Conservation (phyloP, 75 land plant genomes). For the Ceratopteris richardii region DNA sequence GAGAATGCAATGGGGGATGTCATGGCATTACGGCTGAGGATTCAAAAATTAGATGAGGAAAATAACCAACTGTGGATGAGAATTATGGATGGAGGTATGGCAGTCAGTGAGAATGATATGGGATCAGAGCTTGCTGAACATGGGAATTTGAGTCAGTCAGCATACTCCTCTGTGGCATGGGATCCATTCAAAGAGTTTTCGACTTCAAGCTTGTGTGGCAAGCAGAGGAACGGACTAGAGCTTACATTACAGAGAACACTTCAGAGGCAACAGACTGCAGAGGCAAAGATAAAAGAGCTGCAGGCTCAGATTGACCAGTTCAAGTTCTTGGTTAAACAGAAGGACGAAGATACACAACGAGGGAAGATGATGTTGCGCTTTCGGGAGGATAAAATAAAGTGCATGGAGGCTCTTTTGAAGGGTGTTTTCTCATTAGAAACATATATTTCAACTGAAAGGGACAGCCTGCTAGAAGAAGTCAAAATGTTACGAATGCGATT, state of each 20-base stretch:
- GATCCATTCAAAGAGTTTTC: not conserved
- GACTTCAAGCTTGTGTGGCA: not conserved
- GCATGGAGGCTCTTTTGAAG: slow-evolving; percentile 62
- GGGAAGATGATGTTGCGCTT: slow-evolving; percentile 87
- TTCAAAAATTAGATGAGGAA: slow-evolving; percentile 94
- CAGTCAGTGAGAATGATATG: too few species aligned
- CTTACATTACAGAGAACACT: slow-evolving; percentile 66
- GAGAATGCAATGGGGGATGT: slow-evolving; percentile 97
- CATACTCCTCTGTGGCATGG: slow-evolving; percentile 1
- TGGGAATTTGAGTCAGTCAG: not conserved
- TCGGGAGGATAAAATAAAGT: slow-evolving; percentile 77
- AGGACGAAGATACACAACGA: slow-evolving; percentile 75
- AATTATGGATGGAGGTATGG: slow-evolving; percentile 36
- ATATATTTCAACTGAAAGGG: slow-evolving; percentile 65
- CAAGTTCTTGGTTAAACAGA: slow-evolving; percentile 67
- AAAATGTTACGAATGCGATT: slow-evolving; percentile 49
- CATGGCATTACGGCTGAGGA: slow-evolving; percentile 62
- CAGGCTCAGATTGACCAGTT: slow-evolving; percentile 63
- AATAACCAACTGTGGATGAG: slow-evolving; percentile 38
- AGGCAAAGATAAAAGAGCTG: slow-evolving; percentile 48
- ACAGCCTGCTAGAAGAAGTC: slow-evolving; percentile 58
- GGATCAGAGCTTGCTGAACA: too few species aligned
- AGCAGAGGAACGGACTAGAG: slow-evolving; percentile 54
- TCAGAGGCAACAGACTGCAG: slow-evolving; percentile 73
- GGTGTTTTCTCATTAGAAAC: slow-evolving; percentile 59